These are phyloP conservation scores for Podospora sp. DNA, from an alignment of 495 filamentous ascomycete genomes.

Conservation along the genomic window DNA sequence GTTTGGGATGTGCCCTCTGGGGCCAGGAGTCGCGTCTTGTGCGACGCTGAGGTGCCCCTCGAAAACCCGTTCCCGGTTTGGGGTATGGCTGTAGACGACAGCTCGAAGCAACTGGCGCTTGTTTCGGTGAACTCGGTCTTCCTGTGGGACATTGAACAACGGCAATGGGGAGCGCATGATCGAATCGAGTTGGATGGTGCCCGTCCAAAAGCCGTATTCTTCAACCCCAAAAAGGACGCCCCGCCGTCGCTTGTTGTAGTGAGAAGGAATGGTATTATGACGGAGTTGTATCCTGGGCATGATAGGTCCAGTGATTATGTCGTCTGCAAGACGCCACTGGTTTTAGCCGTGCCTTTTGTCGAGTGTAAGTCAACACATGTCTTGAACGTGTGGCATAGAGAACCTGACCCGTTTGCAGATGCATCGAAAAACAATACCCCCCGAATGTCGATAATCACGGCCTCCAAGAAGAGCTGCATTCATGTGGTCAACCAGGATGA, in stretches of 20 bases:
- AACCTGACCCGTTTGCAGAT: constrained; percentile 13
- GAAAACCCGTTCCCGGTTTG: constrained; percentile 59
- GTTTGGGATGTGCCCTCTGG: constrained; percentile 59
- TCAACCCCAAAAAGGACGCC: constrained; percentile 42
- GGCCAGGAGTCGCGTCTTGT: constrained; percentile 40
- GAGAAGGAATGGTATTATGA: constrained; percentile 59
- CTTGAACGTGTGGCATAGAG: constrained; percentile 4
- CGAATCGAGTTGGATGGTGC: constrained; percentile 54
- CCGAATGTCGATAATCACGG: constrained; percentile 41
- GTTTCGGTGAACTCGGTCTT: constrained; percentile 57
- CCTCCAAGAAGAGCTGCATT: constrained; percentile 47
- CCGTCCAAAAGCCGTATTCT: constrained; percentile 61
- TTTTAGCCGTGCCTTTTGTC: constrained; percentile 45
- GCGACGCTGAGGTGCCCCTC: constrained; percentile 39
- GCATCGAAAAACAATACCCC: constrained; percentile 10
- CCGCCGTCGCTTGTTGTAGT: constrained; percentile 56
- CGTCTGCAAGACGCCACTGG: constrained; percentile 49
- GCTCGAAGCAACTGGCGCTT: constrained; percentile 64
- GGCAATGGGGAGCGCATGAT: constrained; percentile 51
- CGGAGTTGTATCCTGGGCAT: constrained; percentile 48
- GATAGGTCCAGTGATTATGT: constrained; percentile 37
- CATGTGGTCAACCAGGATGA: constrained; percentile 46
- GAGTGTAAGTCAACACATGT: constrained; percentile 37
- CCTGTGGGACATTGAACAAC: constrained; percentile 59
- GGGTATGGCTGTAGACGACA: constrained; percentile 60